Base-by-base conservation (phyloP, 2,329 filamentous ascomycete genomes). In the Neonectria punicea region DNA sequence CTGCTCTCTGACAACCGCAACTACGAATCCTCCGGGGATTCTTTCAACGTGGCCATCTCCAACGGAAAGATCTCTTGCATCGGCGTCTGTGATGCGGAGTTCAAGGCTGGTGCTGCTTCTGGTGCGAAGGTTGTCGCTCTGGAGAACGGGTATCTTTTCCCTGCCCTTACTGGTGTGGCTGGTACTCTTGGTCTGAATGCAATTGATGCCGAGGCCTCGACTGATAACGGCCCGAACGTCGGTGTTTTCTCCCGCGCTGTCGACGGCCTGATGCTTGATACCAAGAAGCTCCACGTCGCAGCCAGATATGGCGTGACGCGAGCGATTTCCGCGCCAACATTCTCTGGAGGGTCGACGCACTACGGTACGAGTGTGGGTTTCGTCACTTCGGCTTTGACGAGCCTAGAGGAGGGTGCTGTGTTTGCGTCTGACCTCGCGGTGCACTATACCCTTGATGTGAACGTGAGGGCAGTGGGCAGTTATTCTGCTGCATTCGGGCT, bases 111-210 rank as follows among this genome's bases (percentile, higher is more conserved):
- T 3, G 66, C 74, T 4, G 68, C 73, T 2, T 69, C 76, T 2
- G 78, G 78, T 5, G 73, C 74, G 60, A 77, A 78, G 51, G 73
- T 80, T 2, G 75, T 92, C 28, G 59, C 79, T 7, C 81, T 92
- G 6, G 71, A 81, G 20, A 83, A 92, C 67, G 90, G 90, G 1
- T 83, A 91, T 70, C 72, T 92, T n/a, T 85, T 86, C 6, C 81
- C 85, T 6, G 82, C 88, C 0, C 85, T 91, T 66, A 89, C 87
- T 3, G 87, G 86, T 2, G 87, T 91, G 32, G 89, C 86, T 1
- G 86, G 87, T 4, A 80, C 80, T 1, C 78, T 92, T 0, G 90
- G 90, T 1, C 82, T 92, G 7, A 86, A 86, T 66, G 89, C 87
- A 58, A 91, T 92, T 58, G 84, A 87, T 62, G 82, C 82, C 5